Evolutionary conservation across 2,329 filamentous ascomycete genomes (phyloP), one percentile per base, ranked within the genome.

Genomic region (Coniochaeta prunicola): DNA sequence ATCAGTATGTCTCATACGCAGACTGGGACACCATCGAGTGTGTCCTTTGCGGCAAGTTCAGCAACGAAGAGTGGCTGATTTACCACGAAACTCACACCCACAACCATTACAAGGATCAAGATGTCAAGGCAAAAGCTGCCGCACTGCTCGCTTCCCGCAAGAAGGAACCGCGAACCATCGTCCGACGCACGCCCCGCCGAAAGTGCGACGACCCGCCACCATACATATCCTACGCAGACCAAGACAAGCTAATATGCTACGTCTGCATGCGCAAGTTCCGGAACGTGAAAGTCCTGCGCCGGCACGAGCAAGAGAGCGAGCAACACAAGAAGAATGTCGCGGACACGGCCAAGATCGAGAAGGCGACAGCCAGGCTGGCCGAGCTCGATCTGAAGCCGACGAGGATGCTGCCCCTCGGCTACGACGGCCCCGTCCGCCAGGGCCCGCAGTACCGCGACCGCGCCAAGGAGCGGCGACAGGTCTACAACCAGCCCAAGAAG

Each of bases 401-500:
- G 26, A 63, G 63, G 31, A 61, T 62, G 10, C 65, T 63, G 21
- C 33, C 31, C 15, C n/a, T 48, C 21, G 58, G 31, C 54, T 28
- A 50, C 33, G 42, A 7, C 53, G 34, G 7, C 4, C 17, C 28
- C 36, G 56, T 17, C 55, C 59, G 4, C 57, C 59, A 31, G 61
- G 65, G 45, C 63, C 64, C 15, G 55, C 36, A n/a, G 68, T 88
- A 88, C 67, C 80, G 85, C 26, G 88, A 91, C 67, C 79, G 88
- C 34, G 88, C 88, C 6, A 85, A 82, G 65, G 86, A 90, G 69
- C 80, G 88, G 19, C 80, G 88, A 8, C 71, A 82, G 60, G 82
- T 80, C 1, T 85, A 85, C 67, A 84, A 80, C 59, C 86, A 87
- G 65, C 84, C 81, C 2, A 80, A 74, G 56, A 83, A 81, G 64